These are phyloP conservation scores for Torulaspora gathmanii DNA, from an alignment of 805 yeast genomes.

Conservation along the genomic window DNA sequence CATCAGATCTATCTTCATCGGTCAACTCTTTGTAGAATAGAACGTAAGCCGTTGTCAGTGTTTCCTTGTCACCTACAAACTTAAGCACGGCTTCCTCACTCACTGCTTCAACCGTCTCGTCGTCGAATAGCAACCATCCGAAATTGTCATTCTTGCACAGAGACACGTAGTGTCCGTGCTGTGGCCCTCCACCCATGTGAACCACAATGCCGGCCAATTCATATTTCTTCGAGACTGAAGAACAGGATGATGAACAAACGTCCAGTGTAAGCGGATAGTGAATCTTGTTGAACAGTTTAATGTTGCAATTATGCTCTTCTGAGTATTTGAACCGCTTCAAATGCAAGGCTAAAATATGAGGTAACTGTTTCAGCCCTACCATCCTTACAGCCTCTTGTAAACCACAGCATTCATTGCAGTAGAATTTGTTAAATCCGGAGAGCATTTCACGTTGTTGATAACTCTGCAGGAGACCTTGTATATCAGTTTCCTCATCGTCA, in stretches of 20 bases:
- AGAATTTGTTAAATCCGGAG: constrained; percentile 82
- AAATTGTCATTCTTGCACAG: constrained; percentile 69
- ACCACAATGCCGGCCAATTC: constrained; percentile 84
- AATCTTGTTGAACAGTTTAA: constrained; percentile 81
- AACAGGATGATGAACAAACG: constrained; percentile 48
- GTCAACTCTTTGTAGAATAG: constrained; percentile 68
- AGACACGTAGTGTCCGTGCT: constrained; percentile 94
- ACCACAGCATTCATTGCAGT: constrained; percentile 85
- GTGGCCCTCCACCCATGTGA: constrained; percentile 96
- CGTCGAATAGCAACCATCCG: constrained; percentile 93
- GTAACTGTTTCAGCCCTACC: constrained; percentile 71
- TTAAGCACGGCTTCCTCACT: constrained; percentile 76
- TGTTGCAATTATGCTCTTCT: constrained; percentile 73
- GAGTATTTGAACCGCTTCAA: constrained; percentile 89
- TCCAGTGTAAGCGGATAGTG: constrained; percentile 71
- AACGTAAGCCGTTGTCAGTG: constrained; percentile 87
- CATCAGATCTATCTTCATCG: not conserved
- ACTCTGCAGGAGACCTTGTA: constrained; percentile 40
- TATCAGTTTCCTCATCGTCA: constrained; percentile 65
- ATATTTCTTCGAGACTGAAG: constrained; percentile 50
- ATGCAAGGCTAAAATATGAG: constrained; percentile 76
- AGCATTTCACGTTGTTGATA: constrained; percentile 84
- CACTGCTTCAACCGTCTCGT: constrained; percentile 87
- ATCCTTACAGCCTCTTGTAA: constrained; percentile 92
- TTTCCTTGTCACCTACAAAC: constrained; percentile 84